Conservation (phyloP, 2,329 filamentous ascomycete species). For the Nemania diffusa region DNA sequence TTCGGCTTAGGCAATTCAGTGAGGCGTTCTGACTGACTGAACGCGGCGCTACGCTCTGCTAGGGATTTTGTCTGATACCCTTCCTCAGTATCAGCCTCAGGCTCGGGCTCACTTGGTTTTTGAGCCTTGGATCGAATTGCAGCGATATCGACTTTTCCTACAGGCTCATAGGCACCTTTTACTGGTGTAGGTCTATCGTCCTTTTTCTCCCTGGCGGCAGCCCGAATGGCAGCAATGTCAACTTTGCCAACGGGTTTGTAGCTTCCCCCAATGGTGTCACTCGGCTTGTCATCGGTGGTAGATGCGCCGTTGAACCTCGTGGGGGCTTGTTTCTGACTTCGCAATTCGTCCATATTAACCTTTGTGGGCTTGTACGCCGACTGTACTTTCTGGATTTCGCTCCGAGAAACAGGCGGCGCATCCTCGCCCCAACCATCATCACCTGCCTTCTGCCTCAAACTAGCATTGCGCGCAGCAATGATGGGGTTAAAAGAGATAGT, state of each 20-base stretch:
- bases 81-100: conserved; percentile 48
- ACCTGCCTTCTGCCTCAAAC: conserved; percentile 66
- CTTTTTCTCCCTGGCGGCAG: conserved; percentile 72
- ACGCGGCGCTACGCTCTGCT: conserved; percentile 80
- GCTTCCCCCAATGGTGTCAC: conserved; percentile 80
- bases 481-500: conserved; percentile 73
- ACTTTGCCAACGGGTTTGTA: conserved; percentile 97
- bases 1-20: conserved; percentile 94
- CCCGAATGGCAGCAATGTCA: conserved; percentile 92
- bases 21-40: conserved; percentile 80
- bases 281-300: conserved; percentile 56
- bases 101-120: conserved; percentile 59
- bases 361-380: conserved; percentile 95
- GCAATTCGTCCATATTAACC: conserved; percentile 90
- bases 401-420: conserved; percentile 88
- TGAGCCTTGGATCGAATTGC: conserved; percentile 89
- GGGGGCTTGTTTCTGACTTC: conserved; percentile 74
- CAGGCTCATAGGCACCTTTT: conserved; percentile 92
- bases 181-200: conserved; percentile 87
- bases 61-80: conserved; percentile 67
- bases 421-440: conserved; percentile 94
- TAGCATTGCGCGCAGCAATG: conserved; percentile 71
- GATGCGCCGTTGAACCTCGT: conserved; percentile 66
- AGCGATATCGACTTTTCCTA: conserved; percentile 97
- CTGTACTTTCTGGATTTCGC: conserved; percentile 89